These are phyloP conservation scores for Colletotrichum tabaci DNA, from an alignment of 2,329 filamentous ascomycete genomes.

Conservation along the genomic window DNA sequence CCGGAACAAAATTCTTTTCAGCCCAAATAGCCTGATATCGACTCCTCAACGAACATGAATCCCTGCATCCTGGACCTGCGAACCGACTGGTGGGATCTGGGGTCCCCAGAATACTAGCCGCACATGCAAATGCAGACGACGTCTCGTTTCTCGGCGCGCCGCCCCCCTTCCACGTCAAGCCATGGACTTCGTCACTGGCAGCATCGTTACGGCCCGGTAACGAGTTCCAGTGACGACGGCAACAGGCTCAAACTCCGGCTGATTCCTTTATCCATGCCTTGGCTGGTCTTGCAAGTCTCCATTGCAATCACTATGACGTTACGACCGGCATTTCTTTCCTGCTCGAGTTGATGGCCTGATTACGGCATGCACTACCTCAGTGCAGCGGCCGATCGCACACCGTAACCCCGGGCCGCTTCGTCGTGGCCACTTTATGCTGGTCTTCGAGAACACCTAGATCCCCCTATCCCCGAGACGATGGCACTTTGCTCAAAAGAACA, in stretches of 20 bases:
- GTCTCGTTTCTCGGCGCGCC: slow-evolving; percentile 9
- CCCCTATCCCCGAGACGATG: slow-evolving; percentile 16
- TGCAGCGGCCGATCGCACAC: slow-evolving; percentile 10
- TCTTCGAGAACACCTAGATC: background rate
- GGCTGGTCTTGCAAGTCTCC: too few relatives aligned
- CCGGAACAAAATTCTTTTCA: slow-evolving; percentile 2
- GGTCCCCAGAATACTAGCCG: slow-evolving; percentile 34
- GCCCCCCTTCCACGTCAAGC: background rate
- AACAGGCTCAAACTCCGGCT: background rate
- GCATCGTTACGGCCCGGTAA: slow-evolving; percentile 11
- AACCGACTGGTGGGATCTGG: slow-evolving; percentile 39
- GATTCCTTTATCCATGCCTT: background rate
- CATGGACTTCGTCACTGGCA: slow-evolving; percentile 8
- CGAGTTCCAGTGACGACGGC: background rate
- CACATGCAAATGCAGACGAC: slow-evolving; percentile 24
- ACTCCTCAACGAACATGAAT: slow-evolving; percentile 17
- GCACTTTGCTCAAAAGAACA: background rate
- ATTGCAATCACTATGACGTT: slow-evolving; percentile 19
- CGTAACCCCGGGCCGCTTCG: slow-evolving; percentile 8
- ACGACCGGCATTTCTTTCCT: background rate
- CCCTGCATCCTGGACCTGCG: slow-evolving; percentile 19
- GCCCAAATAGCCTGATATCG: slow-evolving; percentile 34
- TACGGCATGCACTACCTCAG: slow-evolving; percentile 6
- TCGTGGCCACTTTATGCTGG: slow-evolving; percentile 9
- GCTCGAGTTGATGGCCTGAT: slow-evolving; percentile 6